These are phyloP conservation scores for Drosera spatulata DNA, from an alignment of 179 eudicot genomes.

Conservation along the genomic window DNA sequence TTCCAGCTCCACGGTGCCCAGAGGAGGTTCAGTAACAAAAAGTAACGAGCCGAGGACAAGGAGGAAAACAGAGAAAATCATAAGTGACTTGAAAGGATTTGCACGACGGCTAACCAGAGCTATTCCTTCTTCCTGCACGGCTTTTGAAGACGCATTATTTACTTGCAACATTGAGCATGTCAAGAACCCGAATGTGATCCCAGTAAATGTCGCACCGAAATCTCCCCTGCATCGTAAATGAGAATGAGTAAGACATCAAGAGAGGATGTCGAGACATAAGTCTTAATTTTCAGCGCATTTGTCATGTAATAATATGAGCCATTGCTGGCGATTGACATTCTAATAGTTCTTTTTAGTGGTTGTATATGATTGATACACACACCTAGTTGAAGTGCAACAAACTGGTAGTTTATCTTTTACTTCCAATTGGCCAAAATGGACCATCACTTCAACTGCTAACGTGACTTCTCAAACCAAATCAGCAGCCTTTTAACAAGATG, in stretches of 20 bases:
- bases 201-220: slow-evolving; percentile 57
- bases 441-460: neutral
- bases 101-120: slow-evolving; percentile 25
- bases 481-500: neutral
- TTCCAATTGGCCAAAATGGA: too few relatives aligned
- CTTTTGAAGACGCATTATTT: slow-evolving; percentile 33
- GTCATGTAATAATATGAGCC: too few relatives aligned
- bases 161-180: slow-evolving; percentile 46
- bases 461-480: neutral
- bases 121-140: slow-evolving; percentile 48
- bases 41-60: slow-evolving; percentile 36
- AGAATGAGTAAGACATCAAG: neutral
- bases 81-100: slow-evolving; percentile 63
- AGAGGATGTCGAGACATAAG: neutral
- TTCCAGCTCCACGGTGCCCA: slow-evolving; percentile 13
- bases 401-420: too few relatives aligned
- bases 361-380: too few relatives aligned
- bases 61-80: slow-evolving; percentile 42
- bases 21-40: slow-evolving; percentile 19
- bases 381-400: too few relatives aligned
- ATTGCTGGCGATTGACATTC: too few relatives aligned
- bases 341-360: too few relatives aligned
- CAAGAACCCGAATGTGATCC: slow-evolving; percentile 50
- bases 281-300: neutral
- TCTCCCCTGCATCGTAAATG: slow-evolving; percentile 44